Conservation (phyloP, 73 alveolate genomes). For the Durusdinium trenchii region DNA sequence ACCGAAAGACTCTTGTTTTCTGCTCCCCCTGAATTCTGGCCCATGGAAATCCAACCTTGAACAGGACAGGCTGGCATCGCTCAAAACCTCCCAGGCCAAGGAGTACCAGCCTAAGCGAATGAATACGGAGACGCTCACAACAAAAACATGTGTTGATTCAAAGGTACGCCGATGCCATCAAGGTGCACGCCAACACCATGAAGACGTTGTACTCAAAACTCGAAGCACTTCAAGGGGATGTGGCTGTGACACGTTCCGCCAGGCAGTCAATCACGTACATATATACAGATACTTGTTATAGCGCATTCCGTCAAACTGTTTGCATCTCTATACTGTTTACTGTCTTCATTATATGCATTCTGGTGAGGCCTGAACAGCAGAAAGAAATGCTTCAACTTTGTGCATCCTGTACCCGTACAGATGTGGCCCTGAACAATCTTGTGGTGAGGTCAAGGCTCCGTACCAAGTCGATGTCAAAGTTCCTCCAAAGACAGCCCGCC, state of each 20-base stretch:
- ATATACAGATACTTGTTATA: too few relatives aligned
- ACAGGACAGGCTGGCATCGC: background rate
- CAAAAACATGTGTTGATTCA: background rate
- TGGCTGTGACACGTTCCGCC: background rate
- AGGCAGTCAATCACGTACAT: too few relatives aligned
- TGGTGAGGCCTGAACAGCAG: background rate
- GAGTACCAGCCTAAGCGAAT: background rate
- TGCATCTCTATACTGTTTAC: background rate
- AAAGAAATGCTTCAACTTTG: background rate
- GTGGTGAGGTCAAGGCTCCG: constrained; percentile 20
- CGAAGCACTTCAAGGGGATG: background rate
- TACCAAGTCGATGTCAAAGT: background rate
- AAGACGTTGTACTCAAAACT: background rate
- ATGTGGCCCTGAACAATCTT: background rate
- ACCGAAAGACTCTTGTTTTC: too few relatives aligned
- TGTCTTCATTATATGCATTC: background rate
- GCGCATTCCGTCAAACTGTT: background rate
- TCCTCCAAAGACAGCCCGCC: background rate
- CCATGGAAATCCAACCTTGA: background rate
- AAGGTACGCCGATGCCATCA: background rate
- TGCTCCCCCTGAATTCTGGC: background rate
- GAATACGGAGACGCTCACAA: background rate
- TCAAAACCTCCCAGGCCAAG: background rate
- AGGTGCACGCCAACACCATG: background rate
- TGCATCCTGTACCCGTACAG: background rate